A percentile compares a stretch with the other conserved stretches of the same genome.
These are phyloP conservation scores for Neobulgaria alba DNA, from an alignment of 2,329 filamentous ascomycete genomes.

Conservation along the genomic window DNA sequence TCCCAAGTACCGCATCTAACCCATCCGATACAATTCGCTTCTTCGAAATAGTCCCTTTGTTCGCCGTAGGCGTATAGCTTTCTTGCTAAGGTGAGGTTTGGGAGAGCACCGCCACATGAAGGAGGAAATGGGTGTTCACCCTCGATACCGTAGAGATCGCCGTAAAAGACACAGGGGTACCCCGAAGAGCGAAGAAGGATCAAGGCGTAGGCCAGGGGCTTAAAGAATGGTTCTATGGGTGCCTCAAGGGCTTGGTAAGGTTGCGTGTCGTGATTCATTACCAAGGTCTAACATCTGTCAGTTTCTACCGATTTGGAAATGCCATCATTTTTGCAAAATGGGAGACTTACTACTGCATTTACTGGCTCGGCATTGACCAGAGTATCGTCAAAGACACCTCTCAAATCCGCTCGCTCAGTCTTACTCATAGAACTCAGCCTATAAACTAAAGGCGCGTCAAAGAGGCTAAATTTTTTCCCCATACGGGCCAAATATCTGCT, in stretches of 20 bases:
- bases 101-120: slow-evolving; percentile 44
- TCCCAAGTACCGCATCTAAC: slow-evolving; percentile 41
- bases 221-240: slow-evolving; percentile 57
- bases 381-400: slow-evolving; percentile 53
- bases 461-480: slow-evolving; percentile 50
- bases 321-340: not conserved
- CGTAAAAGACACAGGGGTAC: slow-evolving; percentile 62
- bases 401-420: slow-evolving; percentile 47
- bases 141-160: slow-evolving; percentile 57
- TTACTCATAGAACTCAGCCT: slow-evolving; percentile 55
- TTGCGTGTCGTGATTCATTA: slow-evolving; percentile 67
- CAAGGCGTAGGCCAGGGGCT: slow-evolving; percentile 61
- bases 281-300: slow-evolving; percentile 44
- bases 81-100: slow-evolving; percentile 51
- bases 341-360: slow-evolving; percentile 44
- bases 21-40: slow-evolving; percentile 51
- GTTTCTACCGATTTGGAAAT: not conserved
- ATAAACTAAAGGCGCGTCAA: slow-evolving; percentile 61
- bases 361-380: slow-evolving; percentile 45
- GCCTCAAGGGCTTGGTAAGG: slow-evolving; percentile 54
- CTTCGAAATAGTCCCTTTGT: slow-evolving; percentile 56
- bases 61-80: slow-evolving; percentile 59
- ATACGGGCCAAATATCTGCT: slow-evolving; percentile 48
- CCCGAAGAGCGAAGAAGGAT: slow-evolving; percentile 58
- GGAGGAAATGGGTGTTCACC: slow-evolving; percentile 40